A percentile compares a stretch with the other conserved stretches of the same genome.
Evolutionary conservation across 202 grass and related monocot genomes (phyloP).

Genomic region (Digitaria exilis): DNA sequence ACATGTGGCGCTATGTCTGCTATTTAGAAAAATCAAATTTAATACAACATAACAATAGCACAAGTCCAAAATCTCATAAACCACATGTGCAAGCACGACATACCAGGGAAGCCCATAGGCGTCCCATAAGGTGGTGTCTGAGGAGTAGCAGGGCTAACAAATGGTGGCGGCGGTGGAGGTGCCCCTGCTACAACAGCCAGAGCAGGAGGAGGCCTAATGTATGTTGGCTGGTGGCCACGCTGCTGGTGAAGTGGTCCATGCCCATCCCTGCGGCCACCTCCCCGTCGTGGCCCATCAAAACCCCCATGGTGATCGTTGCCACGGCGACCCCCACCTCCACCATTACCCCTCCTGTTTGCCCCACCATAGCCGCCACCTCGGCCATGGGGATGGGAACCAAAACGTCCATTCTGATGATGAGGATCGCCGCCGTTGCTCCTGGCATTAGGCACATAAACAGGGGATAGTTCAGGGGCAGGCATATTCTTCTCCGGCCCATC

Average conservation of each 20-base stretch:
- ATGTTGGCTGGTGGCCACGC: conserved; percentile 46
- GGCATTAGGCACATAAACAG: conserved; percentile 39
- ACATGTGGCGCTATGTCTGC: conserved; percentile 51
- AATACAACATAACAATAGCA: conserved; percentile 33
- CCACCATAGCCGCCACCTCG: conserved; percentile 54
- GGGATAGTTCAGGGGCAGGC: conserved; percentile 30
- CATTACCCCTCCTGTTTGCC: conserved; percentile 68
- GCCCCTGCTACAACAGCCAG: conserved; percentile 33
- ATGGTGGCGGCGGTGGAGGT: conserved; percentile 54
- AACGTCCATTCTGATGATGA: conserved; percentile 48
- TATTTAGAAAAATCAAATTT: conserved; percentile 26
- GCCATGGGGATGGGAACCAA: conserved; percentile 43
- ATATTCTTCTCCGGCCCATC: conserved; percentile 37
- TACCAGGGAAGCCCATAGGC: conserved; percentile 75
- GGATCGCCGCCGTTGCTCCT: conserved; percentile 22
- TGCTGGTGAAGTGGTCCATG: conserved; percentile 53
- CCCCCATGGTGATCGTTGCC: conserved; percentile 54
- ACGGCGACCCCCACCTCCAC: conserved; percentile 53
- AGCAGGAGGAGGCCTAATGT: conserved; percentile 46
- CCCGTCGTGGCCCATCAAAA: conserved; percentile 46
- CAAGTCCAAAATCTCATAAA: conserved; percentile 38
- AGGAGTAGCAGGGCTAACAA: conserved; percentile 42
- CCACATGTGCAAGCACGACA: conserved; percentile 4
- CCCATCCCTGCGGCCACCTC: conserved; percentile 39
- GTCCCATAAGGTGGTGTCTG: conserved; percentile 56